A percentile compares a stretch with the other conserved stretches of the same genome.
phyloP scores from a whole-genome alignment of 2,329 filamentous ascomycete genomes.

The Diplodia corticola region DNA sequence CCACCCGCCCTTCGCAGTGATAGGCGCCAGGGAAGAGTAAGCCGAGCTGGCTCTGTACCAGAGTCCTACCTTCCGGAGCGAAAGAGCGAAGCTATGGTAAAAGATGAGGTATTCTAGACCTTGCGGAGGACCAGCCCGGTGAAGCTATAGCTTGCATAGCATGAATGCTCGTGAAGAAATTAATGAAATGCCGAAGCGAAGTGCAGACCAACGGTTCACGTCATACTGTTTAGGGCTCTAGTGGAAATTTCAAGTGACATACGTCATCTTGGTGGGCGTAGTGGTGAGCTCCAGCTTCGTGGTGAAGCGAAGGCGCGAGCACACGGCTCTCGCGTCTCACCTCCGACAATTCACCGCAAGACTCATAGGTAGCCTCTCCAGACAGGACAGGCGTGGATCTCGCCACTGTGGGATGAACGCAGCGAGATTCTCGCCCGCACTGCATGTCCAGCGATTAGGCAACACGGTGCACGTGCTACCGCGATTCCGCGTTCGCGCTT shows the following conservation, averaged over 20 bases:
- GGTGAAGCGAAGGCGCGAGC: background rate
- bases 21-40: background rate
- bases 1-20: background rate
- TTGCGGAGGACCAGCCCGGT: background rate
- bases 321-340: background rate
- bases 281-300: background rate
- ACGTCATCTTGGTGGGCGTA: background rate
- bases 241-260: background rate
- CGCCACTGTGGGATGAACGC: background rate
- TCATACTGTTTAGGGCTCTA: too few species aligned
- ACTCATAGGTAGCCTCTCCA: background rate
- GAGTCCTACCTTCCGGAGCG: background rate
- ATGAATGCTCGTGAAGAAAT: background rate
- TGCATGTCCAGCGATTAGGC: background rate
- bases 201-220: background rate
- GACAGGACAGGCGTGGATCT: background rate
- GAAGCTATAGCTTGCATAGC: background rate
- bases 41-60: background rate
- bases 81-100: background rate
- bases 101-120: background rate
- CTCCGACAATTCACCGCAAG: background rate
- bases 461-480: slow-evolving; percentile 34
- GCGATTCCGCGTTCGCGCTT: slow-evolving; percentile 30
- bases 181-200: background rate
- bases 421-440: background rate